Percentiles rank a stretch among this genome's conserved stretches.
Conservation (phyloP, 2,329 filamentous ascomycete species). For the Paramyrothecium sp. region DNA sequence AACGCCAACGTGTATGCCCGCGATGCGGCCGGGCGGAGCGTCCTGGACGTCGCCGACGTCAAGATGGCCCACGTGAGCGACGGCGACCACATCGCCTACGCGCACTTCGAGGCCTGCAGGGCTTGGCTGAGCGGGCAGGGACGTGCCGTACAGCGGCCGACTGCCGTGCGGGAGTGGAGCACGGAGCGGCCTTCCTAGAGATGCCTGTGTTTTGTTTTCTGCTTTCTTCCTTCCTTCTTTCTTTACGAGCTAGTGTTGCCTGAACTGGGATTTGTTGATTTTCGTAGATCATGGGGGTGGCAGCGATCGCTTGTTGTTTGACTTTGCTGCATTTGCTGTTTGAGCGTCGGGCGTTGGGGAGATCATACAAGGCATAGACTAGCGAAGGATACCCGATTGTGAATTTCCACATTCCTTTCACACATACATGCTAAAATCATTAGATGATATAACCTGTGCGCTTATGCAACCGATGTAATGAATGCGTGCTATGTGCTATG, state of each 20-base stretch:
- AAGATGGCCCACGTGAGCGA: conserved; percentile 30
- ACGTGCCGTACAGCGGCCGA: conserved; percentile 36
- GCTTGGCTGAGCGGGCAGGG: conserved; percentile 41
- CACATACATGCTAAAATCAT: too few species aligned
- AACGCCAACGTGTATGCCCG: conserved; percentile 47
- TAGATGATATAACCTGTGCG: too few species aligned
- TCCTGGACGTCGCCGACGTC: conserved; percentile 45
- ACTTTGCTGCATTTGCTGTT: background rate
- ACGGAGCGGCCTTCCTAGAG: background rate
- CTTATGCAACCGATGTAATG: too few species aligned
- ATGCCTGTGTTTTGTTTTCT: background rate
- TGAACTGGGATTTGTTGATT: background rate
- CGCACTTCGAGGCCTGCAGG: conserved; percentile 43
- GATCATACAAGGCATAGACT: too few species aligned
- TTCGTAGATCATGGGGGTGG: background rate
- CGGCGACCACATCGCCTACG: conserved; percentile 31
- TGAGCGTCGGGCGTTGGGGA: too few species aligned
- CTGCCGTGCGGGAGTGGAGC: conserved; percentile 39
- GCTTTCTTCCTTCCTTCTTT: background rate
- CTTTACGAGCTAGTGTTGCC: background rate
- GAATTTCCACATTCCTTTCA: background rate
- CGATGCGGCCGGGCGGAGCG: conserved; percentile 40
- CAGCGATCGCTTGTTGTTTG: background rate
- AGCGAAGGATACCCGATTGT: background rate
- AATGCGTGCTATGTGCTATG: too few species aligned